Evolutionary conservation across 176 grass and related monocot species (phyloP), one percentile per base, ranked within the genome.

Genomic region (Hordeum marinum): DNA sequence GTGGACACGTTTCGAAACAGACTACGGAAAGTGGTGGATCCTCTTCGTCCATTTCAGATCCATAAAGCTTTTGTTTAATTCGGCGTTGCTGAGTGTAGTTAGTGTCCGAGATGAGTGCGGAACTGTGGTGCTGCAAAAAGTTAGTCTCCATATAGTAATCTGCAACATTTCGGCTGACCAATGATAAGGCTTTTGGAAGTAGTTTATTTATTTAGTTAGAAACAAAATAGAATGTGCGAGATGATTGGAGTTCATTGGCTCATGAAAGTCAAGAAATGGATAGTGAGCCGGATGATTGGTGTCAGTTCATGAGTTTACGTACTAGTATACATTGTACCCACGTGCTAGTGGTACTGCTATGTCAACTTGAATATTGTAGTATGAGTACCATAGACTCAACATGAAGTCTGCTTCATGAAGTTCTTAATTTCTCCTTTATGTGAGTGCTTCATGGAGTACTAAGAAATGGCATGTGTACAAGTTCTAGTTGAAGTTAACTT

Each of bases 21-120:
- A 63, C 52, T 70, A 8, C 10, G 40, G 54, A 17, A 73, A 86
- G 80, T 86, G 76, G 68, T 84, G 57, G 76, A 88, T 66, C 76
- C 25, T 57, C 66, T 48, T 54, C 54, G 58, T 45, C 60, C 60
- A 45, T 78, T 75, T 40, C 72, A 77, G 66, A 57, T 68, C 72
- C 63, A 52, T 43, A 10, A 61, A 80, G 29, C 62, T 48, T 68
- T 81, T 17, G 82, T 29, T 76, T 34, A 75, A 21, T 48, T 50
- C 71, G 75, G 61, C 37, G 3, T 37, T 61, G 37, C 17, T 60
- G 24, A 69, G 48, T 29, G 29, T n/a, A 63, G 82, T 50, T 31
- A 63, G 68, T 60, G 75, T 89, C 82, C n/a, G 68, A 72, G 27
- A 81, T 55, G 29, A 50, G 82, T 50, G 77, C 61, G 58, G 39